Evolutionary conservation across 257 asterid genomes (phyloP).

Genomic region (Fraxinus anomala): DNA sequence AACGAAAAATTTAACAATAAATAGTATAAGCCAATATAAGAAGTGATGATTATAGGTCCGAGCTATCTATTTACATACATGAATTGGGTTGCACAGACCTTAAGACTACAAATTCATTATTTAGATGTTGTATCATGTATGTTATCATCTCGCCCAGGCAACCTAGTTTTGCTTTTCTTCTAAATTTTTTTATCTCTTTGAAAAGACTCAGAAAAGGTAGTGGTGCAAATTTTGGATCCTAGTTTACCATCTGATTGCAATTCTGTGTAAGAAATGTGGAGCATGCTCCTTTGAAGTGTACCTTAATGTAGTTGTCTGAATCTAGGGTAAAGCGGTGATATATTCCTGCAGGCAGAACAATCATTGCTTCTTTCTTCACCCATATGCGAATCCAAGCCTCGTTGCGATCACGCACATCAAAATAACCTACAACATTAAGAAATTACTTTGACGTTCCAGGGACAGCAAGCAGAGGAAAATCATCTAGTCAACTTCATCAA

Average conservation of each 20-base stretch:
- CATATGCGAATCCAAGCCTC: slow-evolving; percentile 87
- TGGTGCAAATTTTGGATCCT: background rate
- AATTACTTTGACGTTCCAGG: background rate
- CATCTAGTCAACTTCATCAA: slow-evolving; percentile 8
- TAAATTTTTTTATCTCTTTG: background rate
- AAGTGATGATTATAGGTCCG: background rate
- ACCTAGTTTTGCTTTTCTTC: background rate
- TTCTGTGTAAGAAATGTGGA: background rate
- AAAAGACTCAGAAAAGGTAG: background rate
- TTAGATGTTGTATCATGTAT: background rate
- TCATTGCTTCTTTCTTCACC: slow-evolving; percentile 91
- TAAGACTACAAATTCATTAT: background rate
- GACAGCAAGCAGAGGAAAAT: background rate
- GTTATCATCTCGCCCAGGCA: background rate
- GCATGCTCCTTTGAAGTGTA: slow-evolving; percentile 26
- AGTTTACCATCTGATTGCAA: background rate
- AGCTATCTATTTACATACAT: background rate
- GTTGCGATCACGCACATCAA: slow-evolving; percentile 78
- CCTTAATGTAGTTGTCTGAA: slow-evolving; percentile 76
- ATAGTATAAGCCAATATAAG: background rate
- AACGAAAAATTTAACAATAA: background rate
- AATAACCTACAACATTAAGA: slow-evolving; percentile 58
- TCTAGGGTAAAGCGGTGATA: slow-evolving; percentile 93
- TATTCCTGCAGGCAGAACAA: slow-evolving; percentile 90
- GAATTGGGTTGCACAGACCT: background rate